These are phyloP conservation scores for Aspergillus ochraceus DNA, from an alignment of 2,329 filamentous ascomycete species.

Conservation along the genomic window DNA sequence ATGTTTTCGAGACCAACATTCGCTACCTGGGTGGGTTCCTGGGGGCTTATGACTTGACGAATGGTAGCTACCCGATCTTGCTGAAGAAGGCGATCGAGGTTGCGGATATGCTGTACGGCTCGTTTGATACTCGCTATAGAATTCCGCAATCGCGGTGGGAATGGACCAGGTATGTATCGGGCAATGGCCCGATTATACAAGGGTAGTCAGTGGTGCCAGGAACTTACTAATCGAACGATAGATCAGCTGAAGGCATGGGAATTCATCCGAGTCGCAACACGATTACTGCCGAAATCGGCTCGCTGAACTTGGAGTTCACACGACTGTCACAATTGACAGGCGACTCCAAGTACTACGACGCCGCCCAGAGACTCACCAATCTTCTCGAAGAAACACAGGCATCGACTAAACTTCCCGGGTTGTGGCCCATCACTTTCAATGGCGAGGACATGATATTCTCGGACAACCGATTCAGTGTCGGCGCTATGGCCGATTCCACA, in stretches of 20 bases:
- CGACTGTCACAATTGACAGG: constrained; percentile 81
- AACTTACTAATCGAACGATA: constrained; percentile 13
- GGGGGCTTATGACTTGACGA: constrained; percentile 81
- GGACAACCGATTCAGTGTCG: constrained; percentile 42
- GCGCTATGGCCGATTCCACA: constrained; percentile 49
- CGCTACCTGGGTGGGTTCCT: constrained; percentile 86
- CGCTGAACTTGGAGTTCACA: constrained; percentile 87
- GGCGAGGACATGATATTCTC: constrained; percentile 36
- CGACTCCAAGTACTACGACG: constrained; percentile 83
- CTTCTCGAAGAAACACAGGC: constrained; percentile 73
- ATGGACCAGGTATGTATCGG: constrained; percentile 62
- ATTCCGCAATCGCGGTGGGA: constrained; percentile 83
- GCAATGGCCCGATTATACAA: not conserved
- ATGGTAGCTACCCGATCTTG: constrained; percentile 67
- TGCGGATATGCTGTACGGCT: constrained; percentile 75
- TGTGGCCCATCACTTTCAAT: constrained; percentile 78
- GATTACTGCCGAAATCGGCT: constrained; percentile 73
- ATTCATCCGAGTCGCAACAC: constrained; percentile 57
- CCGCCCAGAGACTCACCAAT: constrained; percentile 79
- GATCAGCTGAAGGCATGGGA: constrained; percentile 29
- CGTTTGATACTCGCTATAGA: constrained; percentile 89
- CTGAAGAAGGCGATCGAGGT: constrained; percentile 79
- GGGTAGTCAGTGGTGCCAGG: not conserved
- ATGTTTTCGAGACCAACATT: constrained; percentile 89
- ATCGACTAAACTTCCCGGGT: constrained; percentile 67